Percentiles rank a stretch among this genome's conserved stretches.
phyloP scores from a whole-genome alignment of 179 eudicot species.

The Carnegiea gigantea region DNA sequence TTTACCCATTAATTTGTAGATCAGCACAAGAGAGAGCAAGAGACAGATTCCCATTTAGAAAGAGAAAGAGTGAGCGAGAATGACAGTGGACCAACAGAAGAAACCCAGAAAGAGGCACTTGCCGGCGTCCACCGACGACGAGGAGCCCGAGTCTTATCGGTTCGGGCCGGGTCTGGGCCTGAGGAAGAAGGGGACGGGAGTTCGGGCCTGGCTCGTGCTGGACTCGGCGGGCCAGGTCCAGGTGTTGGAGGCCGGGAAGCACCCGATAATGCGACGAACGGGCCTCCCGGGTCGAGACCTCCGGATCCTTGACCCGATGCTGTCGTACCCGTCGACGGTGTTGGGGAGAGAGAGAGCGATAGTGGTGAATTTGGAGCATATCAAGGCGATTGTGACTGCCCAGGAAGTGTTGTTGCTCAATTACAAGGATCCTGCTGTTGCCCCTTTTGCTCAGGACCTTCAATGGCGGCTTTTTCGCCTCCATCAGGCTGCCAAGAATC shows the following conservation, averaged over 20 bases:
- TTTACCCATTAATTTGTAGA: too few species aligned
- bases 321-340: slow-evolving; percentile 85
- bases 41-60: too few species aligned
- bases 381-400: slow-evolving; percentile 77
- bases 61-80: neutral
- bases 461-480: slow-evolving; percentile 46
- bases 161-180: slow-evolving; percentile 28
- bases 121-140: slow-evolving; percentile 10
- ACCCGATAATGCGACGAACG: slow-evolving; percentile 83
- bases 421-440: slow-evolving; percentile 50
- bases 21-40: neutral
- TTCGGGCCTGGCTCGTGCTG: slow-evolving; percentile 68
- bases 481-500: slow-evolving; percentile 43
- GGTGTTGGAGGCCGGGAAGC: slow-evolving; percentile 81
- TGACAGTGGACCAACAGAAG: neutral
- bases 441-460: slow-evolving; percentile 54
- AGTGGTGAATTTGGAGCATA: slow-evolving; percentile 87
- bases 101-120: neutral
- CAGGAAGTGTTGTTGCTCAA: slow-evolving; percentile 58
- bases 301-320: slow-evolving; percentile 80
- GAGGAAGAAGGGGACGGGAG: slow-evolving; percentile 64
- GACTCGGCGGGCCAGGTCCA: slow-evolving; percentile 72
- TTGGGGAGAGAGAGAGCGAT: slow-evolving; percentile 88
- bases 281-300: slow-evolving; percentile 91
- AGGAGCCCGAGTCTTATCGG: slow-evolving; percentile 23